Base-by-base conservation (phyloP, 163 green algal species). In the Scenedesmus sp. region DNA sequence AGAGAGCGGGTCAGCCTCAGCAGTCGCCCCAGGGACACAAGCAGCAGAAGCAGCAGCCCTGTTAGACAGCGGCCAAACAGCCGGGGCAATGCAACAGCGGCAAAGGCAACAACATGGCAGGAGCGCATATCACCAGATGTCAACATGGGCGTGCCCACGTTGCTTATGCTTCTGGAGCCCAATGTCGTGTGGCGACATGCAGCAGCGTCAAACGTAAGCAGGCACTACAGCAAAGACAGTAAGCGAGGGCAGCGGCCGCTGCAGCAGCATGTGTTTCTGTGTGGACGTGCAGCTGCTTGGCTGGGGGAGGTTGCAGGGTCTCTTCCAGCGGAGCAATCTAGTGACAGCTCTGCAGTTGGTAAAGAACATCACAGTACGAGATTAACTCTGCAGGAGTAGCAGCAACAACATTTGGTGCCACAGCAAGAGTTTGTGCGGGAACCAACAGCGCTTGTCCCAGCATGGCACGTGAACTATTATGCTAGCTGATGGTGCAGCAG, bases 131-230 rank as follows among this genome's bases (percentile, higher is more conserved):
- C 59, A 5, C 93, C 94, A n/a, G 92, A 95, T 40, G 43, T 93
- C 26, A 95, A 96, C 83, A 89, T 96, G 90, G 93, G 93, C 1
- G 93, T 96, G 37, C 94, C 94, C 0, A 92, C 94, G 81, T 92
- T 96, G 22, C 94, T 96, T 91, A 92, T 94, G 91, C 92, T 96
- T 15, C 83, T 96, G 65, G 93, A 96, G 90, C 94, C 94, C 24
- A 96, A 96, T 49, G 83, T 96, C 0, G 94, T 96, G n/a, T 96
- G 94, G 94, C 87, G 93, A 22, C 93, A 96, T 84, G 87, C 82
- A 33, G 30, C 65, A 76, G 65, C 65, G 24, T 76, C 30, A 26
- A 85, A 92, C 68, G 93, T 88, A 46, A 87, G 87, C 51, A 85
- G 40, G 24, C 4, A 4, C 6, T 4, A 24, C 40, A 20, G 51